These are phyloP conservation scores for Racocetra persica DNA, from an alignment of 371 early-diverging fungal genomes.

Conservation along the genomic window DNA sequence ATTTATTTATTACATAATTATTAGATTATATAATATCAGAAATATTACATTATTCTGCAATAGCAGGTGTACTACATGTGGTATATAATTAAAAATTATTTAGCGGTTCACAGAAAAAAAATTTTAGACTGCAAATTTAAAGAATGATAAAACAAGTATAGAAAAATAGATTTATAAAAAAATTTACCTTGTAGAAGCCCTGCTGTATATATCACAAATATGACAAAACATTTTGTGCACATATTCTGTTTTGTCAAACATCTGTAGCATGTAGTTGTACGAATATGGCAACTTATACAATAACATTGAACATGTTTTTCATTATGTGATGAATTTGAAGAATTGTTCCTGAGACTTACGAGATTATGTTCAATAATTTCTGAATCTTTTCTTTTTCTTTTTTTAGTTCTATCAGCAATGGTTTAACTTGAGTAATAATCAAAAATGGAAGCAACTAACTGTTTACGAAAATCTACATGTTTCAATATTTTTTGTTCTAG, in stretches of 20 bases:
- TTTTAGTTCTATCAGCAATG: conserved; percentile 4
- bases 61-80: neutral
- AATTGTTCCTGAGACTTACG: neutral
- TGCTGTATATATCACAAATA: neutral
- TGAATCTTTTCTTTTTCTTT: neutral
- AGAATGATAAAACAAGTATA: neutral
- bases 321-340: neutral
- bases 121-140: neutral
- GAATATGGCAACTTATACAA: neutral
- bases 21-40: neutral
- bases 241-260: neutral
- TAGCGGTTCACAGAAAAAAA: neutral
- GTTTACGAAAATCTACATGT: neutral
- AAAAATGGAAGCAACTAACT: neutral
- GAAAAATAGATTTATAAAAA: neutral
- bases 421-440: neutral
- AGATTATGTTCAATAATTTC: conserved; percentile 12
- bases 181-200: neutral
- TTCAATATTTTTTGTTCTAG: neutral
- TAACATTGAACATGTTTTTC: neutral
- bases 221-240: conserved; percentile 2
- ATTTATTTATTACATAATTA: neutral
- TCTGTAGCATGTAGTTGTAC: conserved; percentile 2
- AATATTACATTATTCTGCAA: neutral
- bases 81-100: neutral